Evolutionary conservation across 208 protist genomes (phyloP), one percentile per base, ranked within the genome.

Genomic region (Acanthamoeba royreba): DNA sequence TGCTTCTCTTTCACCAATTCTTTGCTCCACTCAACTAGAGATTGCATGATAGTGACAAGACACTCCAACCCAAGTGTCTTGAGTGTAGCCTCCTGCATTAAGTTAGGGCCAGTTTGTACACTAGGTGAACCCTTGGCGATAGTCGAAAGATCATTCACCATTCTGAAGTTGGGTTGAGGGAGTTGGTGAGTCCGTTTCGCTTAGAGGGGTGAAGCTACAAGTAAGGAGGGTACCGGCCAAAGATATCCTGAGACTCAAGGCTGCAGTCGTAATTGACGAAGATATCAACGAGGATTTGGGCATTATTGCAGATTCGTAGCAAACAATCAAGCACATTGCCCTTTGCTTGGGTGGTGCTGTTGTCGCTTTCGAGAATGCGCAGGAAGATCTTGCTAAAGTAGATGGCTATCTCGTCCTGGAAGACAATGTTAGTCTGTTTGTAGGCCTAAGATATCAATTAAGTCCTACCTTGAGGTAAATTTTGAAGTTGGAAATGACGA

Each of bases 251-350:
- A n/a, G 97, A 97, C 69, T 98, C 94, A 4, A 98, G 96, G 95
- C 99, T 98, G 95, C 99, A 99, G 95, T 99, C 99, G 96, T 99
- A 99, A 96, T 99, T 99, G 61, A 99, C 93, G 93, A 99, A 99
- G 22, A 99, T 96, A 79, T 98, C 97, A 0, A 99, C 95, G n/a
- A 99, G 93, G 33, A 98, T 97, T 94, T 99, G 98, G 63, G 98
- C 98, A 94, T 99, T 97, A 93, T 98, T 97, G 93, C 43, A 53
- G 61, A 93, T 42, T 58, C 38, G 33, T 25, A 81, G 43, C 28
- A 93, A 40, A 33, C 61, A 49, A 31, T 93, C 33, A 35, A 93
- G 49, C 98, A 98, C 94, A 25, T 99, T 93, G 25, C 96, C 91
- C 94, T 99, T 99, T 66, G 99, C 98, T 61, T 96, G 93, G 13